These are phyloP conservation scores for Penicillium silybi DNA, from an alignment of 495 filamentous ascomycete species.

Conservation along the genomic window DNA sequence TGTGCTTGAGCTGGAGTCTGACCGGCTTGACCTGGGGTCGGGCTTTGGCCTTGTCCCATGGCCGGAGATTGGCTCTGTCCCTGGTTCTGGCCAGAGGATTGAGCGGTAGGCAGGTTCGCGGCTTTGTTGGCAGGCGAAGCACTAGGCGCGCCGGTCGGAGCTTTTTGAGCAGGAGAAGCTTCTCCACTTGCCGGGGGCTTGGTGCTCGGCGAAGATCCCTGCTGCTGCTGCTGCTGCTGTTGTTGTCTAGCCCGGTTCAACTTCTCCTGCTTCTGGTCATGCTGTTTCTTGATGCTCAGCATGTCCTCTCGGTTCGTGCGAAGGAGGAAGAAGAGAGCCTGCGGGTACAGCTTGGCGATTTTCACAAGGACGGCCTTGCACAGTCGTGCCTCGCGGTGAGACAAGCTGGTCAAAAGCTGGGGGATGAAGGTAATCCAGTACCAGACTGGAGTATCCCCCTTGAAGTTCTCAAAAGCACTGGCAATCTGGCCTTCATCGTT, in stretches of 20 bases:
- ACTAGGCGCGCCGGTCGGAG: conserved; percentile 27
- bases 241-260: conserved; percentile 38
- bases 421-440: conserved; percentile 99
- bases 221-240: too few species aligned
- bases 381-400: conserved; percentile 83
- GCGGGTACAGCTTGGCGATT: conserved; percentile 92
- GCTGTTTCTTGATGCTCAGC: conserved; percentile 80
- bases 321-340: conserved; percentile 91
- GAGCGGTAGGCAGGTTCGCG: conserved; percentile 31
- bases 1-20: conserved; percentile 24
- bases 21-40: conserved; percentile 28
- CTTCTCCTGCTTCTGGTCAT: conserved; percentile 74
- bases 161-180: conserved; percentile 39
- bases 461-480: conserved; percentile 83
- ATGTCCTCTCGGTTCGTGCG: conserved; percentile 95
- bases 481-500: conserved; percentile 77
- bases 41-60: conserved; percentile 20
- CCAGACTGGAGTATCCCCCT: conserved; percentile 94
- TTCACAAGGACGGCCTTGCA: conserved; percentile 79
- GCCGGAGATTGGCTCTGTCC: not conserved
- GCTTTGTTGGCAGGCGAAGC: conserved; percentile 30
- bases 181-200: conserved; percentile 55
- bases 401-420: conserved; percentile 84
- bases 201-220: conserved; percentile 43
- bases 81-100: conserved; percentile 21